A percentile compares a stretch with the other conserved stretches of the same genome.
These are phyloP conservation scores for Brassica juncea DNA, from an alignment of 345 rosid species.

Conservation along the genomic window DNA sequence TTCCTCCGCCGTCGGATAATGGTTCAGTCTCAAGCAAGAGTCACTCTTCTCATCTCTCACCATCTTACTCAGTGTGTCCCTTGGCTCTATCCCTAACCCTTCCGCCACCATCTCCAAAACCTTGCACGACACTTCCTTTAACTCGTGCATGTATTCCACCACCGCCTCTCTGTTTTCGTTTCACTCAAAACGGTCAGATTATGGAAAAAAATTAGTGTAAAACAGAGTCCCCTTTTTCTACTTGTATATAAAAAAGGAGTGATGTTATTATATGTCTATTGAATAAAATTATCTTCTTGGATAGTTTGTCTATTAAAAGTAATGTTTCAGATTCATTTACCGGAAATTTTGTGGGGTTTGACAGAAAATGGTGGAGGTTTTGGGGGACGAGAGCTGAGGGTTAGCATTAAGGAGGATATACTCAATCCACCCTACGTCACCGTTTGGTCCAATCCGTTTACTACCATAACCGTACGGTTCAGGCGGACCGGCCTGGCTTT, in stretches of 20 bases:
- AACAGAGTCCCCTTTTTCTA: constrained; percentile 17
- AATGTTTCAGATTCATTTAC: constrained; percentile 38
- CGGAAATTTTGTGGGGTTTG: constrained; percentile 55
- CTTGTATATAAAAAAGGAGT: neutral
- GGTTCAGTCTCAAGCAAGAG: constrained; percentile 79
- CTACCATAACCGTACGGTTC: constrained; percentile 86
- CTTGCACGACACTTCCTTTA: constrained; percentile 64
- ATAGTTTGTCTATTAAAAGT: neutral
- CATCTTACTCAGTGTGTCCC: constrained; percentile 61
- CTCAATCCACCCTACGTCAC: constrained; percentile 91
- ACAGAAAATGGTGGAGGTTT: constrained; percentile 47
- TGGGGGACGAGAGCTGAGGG: constrained; percentile 41
- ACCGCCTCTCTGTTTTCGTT: constrained; percentile 48
- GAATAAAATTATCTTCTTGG: neutral
- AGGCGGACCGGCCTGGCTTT: constrained; percentile 76
- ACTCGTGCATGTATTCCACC: constrained; percentile 62
- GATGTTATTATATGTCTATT: neutral
- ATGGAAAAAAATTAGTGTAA: neutral
- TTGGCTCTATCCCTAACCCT: constrained; percentile 56
- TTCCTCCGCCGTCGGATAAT: constrained; percentile 68
- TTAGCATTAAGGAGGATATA: constrained; percentile 67
- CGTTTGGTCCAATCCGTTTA: constrained; percentile 74
- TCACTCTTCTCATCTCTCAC: constrained; percentile 78
- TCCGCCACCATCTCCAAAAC: constrained; percentile 71
- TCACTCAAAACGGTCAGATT: constrained; percentile 19